A percentile compares a stretch with the other conserved stretches of the same genome.
Evolutionary conservation across 2,329 filamentous ascomycete species (phyloP).

Genomic region (Beauveria sp.): DNA sequence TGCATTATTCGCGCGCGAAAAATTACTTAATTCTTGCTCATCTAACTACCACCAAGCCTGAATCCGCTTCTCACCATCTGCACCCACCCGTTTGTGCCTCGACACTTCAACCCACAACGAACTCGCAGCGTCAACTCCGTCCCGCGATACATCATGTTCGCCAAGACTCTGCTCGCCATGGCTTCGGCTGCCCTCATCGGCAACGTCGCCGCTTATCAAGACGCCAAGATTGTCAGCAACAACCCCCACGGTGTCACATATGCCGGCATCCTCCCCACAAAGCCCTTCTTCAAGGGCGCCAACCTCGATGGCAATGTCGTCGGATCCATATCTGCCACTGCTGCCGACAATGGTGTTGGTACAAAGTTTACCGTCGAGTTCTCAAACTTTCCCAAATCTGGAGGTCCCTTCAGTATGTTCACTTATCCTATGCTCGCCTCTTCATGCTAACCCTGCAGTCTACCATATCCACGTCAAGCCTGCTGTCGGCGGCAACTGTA

Average conservation of each 20-base stretch:
- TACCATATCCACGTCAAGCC: slow-evolving; percentile 66
- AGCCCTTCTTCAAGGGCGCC: slow-evolving; percentile 41
- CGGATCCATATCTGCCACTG: slow-evolving; percentile 40
- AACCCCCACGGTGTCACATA: slow-evolving; percentile 50
- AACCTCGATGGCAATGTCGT: slow-evolving; percentile 45
- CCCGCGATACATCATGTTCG: slow-evolving; percentile 13
- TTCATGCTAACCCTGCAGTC: slow-evolving; percentile 31
- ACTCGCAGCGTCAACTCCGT: too few relatives aligned
- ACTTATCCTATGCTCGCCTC: not conserved
- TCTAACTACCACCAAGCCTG: not conserved
- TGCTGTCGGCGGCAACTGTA: slow-evolving; percentile 68
- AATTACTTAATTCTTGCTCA: not conserved
- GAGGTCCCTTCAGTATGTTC: slow-evolving; percentile 52
- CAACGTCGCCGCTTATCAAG: slow-evolving; percentile 21
- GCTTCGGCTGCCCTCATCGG: slow-evolving; percentile 22
- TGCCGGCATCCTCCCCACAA: slow-evolving; percentile 46
- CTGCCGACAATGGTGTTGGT: slow-evolving; percentile 42
- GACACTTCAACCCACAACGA: not conserved
- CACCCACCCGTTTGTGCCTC: not conserved
- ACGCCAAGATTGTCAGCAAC: slow-evolving; percentile 43
- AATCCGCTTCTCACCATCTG: not conserved
- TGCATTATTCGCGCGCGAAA: not conserved
- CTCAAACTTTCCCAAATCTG: slow-evolving; percentile 48
- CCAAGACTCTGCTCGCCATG: slow-evolving; percentile 18
- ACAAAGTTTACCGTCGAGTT: slow-evolving; percentile 49